These are phyloP conservation scores for Aureobasidium sp. DNA, from an alignment of 2,329 filamentous ascomycete genomes.

Conservation along the genomic window DNA sequence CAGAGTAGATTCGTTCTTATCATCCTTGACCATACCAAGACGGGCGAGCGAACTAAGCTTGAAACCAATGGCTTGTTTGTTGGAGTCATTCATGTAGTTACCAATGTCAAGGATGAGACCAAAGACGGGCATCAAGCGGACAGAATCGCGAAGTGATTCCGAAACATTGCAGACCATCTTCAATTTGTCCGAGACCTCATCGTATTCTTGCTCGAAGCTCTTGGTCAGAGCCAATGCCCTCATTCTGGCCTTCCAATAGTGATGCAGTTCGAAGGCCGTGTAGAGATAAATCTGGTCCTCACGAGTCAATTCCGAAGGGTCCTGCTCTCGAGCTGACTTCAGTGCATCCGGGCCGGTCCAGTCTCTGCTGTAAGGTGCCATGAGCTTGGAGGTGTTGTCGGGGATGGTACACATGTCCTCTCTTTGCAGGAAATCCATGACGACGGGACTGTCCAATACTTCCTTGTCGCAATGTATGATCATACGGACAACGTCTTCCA, in stretches of 20 bases:
- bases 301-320: conserved; percentile 79
- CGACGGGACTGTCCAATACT: conserved; percentile 78
- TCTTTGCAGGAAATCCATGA: conserved; percentile 94
- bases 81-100: conserved; percentile 99
- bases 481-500: conserved; percentile 83
- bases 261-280: conserved; percentile 88
- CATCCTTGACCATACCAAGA: conserved; percentile 96
- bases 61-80: conserved; percentile 97
- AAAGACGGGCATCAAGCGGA: conserved; percentile 90
- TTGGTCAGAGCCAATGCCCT: conserved; percentile 78
- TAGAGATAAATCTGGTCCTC: conserved; percentile 94
- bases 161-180: conserved; percentile 80
- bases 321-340: conserved; percentile 71
- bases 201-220: conserved; percentile 81
- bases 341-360: conserved; percentile 85
- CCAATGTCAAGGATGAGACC: conserved; percentile 95
- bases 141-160: conserved; percentile 83
- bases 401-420: conserved; percentile 89
- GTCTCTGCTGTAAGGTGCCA: conserved; percentile 94
- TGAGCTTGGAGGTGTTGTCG: conserved; percentile 80
- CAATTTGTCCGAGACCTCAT: conserved; percentile 80
- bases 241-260: conserved; percentile 99
- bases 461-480: conserved; percentile 92
- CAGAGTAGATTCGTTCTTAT: conserved; percentile 95
- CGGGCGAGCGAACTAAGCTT: conserved; percentile 91